These are phyloP conservation scores for Calonectria pseudoreteaudii DNA, from an alignment of 2,329 filamentous ascomycete species.

Conservation along the genomic window DNA sequence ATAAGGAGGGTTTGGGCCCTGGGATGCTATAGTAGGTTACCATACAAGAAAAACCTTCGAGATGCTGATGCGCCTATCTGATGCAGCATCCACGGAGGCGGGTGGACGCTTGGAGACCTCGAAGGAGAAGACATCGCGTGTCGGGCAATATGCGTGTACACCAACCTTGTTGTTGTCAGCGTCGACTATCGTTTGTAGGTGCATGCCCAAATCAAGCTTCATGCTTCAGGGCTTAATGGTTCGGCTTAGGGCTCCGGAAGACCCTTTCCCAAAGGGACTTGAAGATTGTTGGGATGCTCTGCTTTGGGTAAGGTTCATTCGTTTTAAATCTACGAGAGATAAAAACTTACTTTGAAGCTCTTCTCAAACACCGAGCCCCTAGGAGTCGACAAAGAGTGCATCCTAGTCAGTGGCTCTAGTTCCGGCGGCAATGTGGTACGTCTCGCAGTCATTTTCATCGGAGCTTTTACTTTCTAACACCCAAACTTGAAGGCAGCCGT, in stretches of 20 bases:
- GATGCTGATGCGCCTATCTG: not conserved
- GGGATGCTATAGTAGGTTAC: constrained; percentile 3
- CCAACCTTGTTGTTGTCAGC: not conserved
- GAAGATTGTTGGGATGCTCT: constrained; percentile 10
- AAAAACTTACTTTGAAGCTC: not conserved
- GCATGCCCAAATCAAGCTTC: not conserved
- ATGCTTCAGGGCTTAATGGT: not conserved
- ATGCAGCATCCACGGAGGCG: constrained; percentile 5
- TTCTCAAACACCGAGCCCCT: not conserved
- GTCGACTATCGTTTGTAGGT: constrained; percentile 11
- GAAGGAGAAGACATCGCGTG: constrained; percentile 12
- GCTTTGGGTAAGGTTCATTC: not conserved
- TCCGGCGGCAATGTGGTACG: constrained; percentile 8
- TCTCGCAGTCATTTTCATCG: not conserved
- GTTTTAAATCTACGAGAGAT: fast-evolving
- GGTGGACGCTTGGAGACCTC: constrained; percentile 10
- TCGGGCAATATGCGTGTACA: not conserved
- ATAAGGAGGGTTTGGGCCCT: not conserved
- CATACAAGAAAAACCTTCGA: too few relatives aligned
- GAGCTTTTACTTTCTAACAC: not conserved
- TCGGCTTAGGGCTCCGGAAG: not conserved
- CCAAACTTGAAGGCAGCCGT: not conserved
- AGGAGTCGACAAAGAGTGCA: not conserved
- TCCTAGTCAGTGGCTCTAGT: not conserved
- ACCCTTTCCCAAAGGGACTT: not conserved